Evolutionary conservation across 1,139 yeast species (phyloP).

Genomic region (Geotrichum carabidarum): DNA sequence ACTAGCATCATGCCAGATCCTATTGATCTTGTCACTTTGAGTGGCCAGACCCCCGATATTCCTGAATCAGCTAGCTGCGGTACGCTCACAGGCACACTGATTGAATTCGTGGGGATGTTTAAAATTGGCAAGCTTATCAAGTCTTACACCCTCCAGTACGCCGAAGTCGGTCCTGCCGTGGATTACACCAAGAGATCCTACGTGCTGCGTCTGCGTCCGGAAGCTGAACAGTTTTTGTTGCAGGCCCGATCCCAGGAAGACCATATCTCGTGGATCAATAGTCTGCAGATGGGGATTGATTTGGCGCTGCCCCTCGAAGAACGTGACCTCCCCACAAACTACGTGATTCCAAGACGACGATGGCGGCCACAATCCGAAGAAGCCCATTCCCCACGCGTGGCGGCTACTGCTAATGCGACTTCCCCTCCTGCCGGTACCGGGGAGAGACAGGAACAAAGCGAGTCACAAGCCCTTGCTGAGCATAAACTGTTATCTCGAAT

Average conservation of each 20-base stretch:
- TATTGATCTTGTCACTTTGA: neutral
- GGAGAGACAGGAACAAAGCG: too few relatives aligned
- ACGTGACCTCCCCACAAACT: slow-evolving; percentile 35
- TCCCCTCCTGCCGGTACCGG: neutral
- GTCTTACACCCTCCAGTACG: slow-evolving; percentile 62
- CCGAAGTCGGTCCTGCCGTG: slow-evolving; percentile 61
- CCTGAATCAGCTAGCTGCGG: neutral
- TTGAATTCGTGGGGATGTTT: neutral
- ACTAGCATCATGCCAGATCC: neutral
- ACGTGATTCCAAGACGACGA: slow-evolving; percentile 35
- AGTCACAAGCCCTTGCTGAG: too few relatives aligned
- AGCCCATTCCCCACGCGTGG: too few relatives aligned
- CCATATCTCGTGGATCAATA: slow-evolving; percentile 59
- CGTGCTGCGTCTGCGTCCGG: slow-evolving; percentile 59
- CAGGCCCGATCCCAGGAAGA: slow-evolving; percentile 49
- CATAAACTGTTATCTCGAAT: neutral
- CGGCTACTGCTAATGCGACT: slow-evolving; percentile 3
- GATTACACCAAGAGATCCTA: slow-evolving; percentile 60
- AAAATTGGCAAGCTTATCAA: slow-evolving; percentile 7
- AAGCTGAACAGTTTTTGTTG: slow-evolving; percentile 61
- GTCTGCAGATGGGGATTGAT: slow-evolving; percentile 40
- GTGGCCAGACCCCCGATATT: neutral
- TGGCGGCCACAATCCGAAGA: slow-evolving; percentile 19
- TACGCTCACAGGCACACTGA: slow-evolving; percentile 8
- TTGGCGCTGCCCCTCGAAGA: slow-evolving; percentile 42